Percentiles rank a stretch among this genome's conserved stretches.
These are phyloP conservation scores for Cyphellophora europaea DNA, from an alignment of 2,329 filamentous ascomycete genomes.

Conservation along the genomic window DNA sequence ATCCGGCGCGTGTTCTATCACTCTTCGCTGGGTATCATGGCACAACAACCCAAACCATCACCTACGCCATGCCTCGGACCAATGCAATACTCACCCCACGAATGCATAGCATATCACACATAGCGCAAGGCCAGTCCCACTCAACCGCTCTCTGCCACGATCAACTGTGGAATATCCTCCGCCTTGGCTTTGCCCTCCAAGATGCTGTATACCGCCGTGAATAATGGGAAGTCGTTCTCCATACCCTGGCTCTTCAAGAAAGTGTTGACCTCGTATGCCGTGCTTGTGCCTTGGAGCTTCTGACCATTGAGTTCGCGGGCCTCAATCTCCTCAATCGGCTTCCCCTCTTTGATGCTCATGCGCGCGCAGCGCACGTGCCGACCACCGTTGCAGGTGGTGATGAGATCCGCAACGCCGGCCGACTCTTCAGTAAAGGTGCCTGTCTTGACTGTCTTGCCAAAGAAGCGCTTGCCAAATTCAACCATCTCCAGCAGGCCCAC, in stretches of 20 bases:
- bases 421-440: constrained; percentile 95
- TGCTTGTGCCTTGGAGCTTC: constrained; percentile 90
- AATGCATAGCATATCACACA: too few relatives aligned
- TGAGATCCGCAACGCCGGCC: constrained; percentile 87
- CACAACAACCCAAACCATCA: too few relatives aligned
- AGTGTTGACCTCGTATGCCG: constrained; percentile 80
- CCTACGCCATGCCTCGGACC: too few relatives aligned
- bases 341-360: constrained; percentile 69
- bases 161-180: constrained; percentile 68
- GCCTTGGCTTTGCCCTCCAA: constrained; percentile 66
- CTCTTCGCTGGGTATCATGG: too few relatives aligned
- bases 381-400: constrained; percentile 86
- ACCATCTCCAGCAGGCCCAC: constrained; percentile 95
- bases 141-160: constrained; percentile 26
- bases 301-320: constrained; percentile 86
- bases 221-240: constrained; percentile 80
- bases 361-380: constrained; percentile 92
- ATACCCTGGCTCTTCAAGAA: constrained; percentile 72
- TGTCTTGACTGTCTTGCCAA: constrained; percentile 67
- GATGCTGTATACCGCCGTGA: constrained; percentile 81
- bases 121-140: neutral
- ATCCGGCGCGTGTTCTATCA: too few relatives aligned
- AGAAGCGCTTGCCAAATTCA: constrained; percentile 89
- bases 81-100: too few relatives aligned
- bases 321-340: constrained; percentile 81